phyloP scores from a whole-genome alignment of 768 basidiomycete species.

The Candolleomyces aberdarensis region DNA sequence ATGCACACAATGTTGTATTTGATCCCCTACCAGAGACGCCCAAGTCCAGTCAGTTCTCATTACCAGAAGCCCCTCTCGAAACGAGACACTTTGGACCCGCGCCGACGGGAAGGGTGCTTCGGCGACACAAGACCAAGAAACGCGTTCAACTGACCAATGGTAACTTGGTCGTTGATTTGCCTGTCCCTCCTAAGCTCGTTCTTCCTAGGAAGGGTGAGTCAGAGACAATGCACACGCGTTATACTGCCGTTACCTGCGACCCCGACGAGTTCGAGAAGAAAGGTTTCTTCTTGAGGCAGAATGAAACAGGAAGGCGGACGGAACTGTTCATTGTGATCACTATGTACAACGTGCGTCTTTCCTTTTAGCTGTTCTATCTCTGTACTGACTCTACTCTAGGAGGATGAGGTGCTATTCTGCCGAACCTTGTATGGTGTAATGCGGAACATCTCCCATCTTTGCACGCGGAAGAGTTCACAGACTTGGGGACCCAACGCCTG shows the following conservation, averaged over 20 bases:
- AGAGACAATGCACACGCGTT: constrained; percentile 73
- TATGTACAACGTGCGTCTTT: constrained; percentile 79
- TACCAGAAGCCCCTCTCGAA: constrained; percentile 53
- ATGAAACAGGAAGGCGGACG: constrained; percentile 73
- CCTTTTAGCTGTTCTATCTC: neutral
- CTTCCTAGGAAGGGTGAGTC: constrained; percentile 67
- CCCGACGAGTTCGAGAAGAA: constrained; percentile 87
- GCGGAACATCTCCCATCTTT: constrained; percentile 78
- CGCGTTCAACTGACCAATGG: constrained; percentile 83
- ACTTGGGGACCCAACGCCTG: constrained; percentile 97
- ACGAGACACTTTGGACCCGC: constrained; percentile 89
- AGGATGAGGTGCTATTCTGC: constrained; percentile 88
- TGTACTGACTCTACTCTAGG: constrained; percentile 37
- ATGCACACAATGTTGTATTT: constrained; percentile 29
- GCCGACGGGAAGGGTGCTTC: constrained; percentile 71
- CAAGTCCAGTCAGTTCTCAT: constrained; percentile 35
- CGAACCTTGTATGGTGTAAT: constrained; percentile 94
- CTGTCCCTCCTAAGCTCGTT: constrained; percentile 81
- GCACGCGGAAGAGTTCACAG: constrained; percentile 83
- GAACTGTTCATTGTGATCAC: constrained; percentile 94
- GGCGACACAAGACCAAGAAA: constrained; percentile 75
- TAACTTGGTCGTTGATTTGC: constrained; percentile 81
- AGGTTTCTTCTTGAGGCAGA: constrained; percentile 84
- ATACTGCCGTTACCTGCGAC: constrained; percentile 91
- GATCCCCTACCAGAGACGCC: constrained; percentile 43